A percentile compares a stretch with the other conserved stretches of the same genome.
Evolutionary conservation across 164 flowering plant genomes (phyloP).

Genomic region (Echeveria elegans): DNA sequence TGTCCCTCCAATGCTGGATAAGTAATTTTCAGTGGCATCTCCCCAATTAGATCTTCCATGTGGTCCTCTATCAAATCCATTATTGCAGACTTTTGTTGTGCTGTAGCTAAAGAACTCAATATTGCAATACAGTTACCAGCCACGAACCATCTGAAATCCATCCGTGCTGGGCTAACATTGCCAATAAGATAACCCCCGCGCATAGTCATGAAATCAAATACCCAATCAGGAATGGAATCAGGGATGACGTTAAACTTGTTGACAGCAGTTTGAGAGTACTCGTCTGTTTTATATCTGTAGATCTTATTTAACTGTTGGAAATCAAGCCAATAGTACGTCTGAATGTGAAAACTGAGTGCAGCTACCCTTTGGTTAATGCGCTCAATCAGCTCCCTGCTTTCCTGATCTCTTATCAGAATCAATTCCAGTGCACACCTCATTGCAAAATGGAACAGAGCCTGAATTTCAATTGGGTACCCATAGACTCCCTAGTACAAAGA

Average conservation of each 20-base stretch:
- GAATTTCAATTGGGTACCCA: conserved; percentile 86
- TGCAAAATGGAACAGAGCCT: conserved; percentile 88
- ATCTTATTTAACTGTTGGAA: conserved; percentile 72
- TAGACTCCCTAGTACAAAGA: conserved; percentile 39
- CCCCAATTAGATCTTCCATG: conserved; percentile 71
- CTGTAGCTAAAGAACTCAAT: conserved; percentile 63
- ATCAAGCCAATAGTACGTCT: conserved; percentile 90
- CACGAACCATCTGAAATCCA: conserved; percentile 93
- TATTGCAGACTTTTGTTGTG: conserved; percentile 75
- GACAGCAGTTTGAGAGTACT: conserved; percentile 87
- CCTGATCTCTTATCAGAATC: conserved; percentile 76
- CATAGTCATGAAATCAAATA: conserved; percentile 76
- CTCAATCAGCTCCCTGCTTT: conserved; percentile 51
- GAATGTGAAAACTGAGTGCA: conserved; percentile 78
- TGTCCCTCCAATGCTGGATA: conserved; percentile 85
- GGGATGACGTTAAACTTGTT: conserved; percentile 93
- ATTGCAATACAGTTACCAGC: conserved; percentile 86
- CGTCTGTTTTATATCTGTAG: conserved; percentile 87
- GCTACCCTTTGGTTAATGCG: conserved; percentile 72
- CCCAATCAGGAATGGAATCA: conserved; percentile 85
- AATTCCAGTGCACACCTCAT: conserved; percentile 80
- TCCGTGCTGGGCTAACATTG: conserved; percentile 87
- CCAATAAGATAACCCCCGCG: conserved; percentile 86
- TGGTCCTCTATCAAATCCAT: conserved; percentile 77
- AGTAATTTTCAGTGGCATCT: conserved; percentile 82